Conservation (phyloP, 768 basidiomycete genomes). For the Lentinus tigrinus region DNA sequence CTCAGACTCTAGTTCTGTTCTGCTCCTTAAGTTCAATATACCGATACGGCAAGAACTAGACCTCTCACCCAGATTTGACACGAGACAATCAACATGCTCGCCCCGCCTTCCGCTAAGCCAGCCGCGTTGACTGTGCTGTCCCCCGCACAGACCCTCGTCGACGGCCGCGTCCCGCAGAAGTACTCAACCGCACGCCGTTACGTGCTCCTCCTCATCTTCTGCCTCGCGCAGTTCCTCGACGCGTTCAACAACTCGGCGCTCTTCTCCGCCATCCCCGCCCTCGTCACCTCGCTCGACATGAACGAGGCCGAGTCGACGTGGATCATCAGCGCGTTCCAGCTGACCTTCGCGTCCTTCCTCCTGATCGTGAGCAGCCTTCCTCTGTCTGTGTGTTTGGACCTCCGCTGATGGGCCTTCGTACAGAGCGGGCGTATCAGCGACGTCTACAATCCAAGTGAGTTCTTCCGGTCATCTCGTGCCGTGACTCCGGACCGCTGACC, state of each 20-base stretch:
- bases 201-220: constrained; percentile 33
- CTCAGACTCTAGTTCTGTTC: not conserved
- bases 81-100: constrained; percentile 10
- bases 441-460: constrained; percentile 33
- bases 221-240: constrained; percentile 38
- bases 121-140: constrained; percentile 21
- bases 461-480: not conserved
- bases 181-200: constrained; percentile 30
- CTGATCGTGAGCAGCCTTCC: constrained; percentile 28
- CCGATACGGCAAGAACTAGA: too few relatives aligned
- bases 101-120: constrained; percentile 7
- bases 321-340: constrained; percentile 37
- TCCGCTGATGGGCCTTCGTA: not conserved
- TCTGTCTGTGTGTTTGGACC: not conserved
- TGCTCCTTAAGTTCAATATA: too few relatives aligned
- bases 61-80: not conserved
- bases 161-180: constrained; percentile 24
- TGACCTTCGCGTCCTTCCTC: constrained; percentile 35
- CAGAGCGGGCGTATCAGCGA: constrained; percentile 34
- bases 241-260: constrained; percentile 36
- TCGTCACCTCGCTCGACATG: constrained; percentile 26
- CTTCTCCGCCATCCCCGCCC: constrained; percentile 33
- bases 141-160: constrained; percentile 29
- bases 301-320: constrained; percentile 29
- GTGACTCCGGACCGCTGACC: not conserved